Evolutionary conservation across 805 yeast species (phyloP).

Genomic region (Yamadazyma tumulicola): DNA sequence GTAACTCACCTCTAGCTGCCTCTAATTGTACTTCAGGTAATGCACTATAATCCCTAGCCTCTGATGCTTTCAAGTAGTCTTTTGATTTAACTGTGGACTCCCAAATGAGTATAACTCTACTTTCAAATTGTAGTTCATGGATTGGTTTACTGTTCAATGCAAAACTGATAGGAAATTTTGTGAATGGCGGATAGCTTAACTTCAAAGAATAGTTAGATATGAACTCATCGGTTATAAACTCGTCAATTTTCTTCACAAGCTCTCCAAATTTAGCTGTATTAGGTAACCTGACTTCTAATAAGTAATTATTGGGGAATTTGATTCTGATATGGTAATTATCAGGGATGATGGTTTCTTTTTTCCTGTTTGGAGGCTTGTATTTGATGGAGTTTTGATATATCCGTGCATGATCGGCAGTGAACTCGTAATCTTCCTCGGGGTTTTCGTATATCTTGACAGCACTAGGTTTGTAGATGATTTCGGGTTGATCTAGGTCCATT

Average conservation of each 20-base stretch:
- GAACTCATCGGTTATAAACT: constrained; percentile 23
- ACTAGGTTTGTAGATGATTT: constrained; percentile 12
- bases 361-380: constrained; percentile 8
- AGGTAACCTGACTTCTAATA: constrained; percentile 31
- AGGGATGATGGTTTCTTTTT: constrained; percentile 15
- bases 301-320: constrained; percentile 36
- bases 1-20: constrained; percentile 26
- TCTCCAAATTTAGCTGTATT: constrained; percentile 33
- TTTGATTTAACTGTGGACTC: constrained; percentile 15
- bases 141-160: constrained; percentile 22
- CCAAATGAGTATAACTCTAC: constrained; percentile 33
- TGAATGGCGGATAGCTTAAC: constrained; percentile 38
- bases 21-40: constrained; percentile 38
- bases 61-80: constrained; percentile 6
- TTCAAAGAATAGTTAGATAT: constrained; percentile 29
- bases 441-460: constrained; percentile 26
- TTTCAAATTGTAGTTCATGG: constrained; percentile 25
- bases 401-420: constrained; percentile 37
- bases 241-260: constrained; percentile 34
- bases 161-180: constrained; percentile 24
- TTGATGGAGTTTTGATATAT: constrained; percentile 32
- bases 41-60: constrained; percentile 20
- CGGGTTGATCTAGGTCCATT: not conserved
- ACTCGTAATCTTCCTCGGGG: constrained; percentile 40
- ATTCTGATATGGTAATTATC: constrained; percentile 28